Percentiles rank a stretch among this genome's conserved stretches.
Evolutionary conservation across 2,329 filamentous ascomycete genomes (phyloP).

Genomic region (Diaporthe velutina): DNA sequence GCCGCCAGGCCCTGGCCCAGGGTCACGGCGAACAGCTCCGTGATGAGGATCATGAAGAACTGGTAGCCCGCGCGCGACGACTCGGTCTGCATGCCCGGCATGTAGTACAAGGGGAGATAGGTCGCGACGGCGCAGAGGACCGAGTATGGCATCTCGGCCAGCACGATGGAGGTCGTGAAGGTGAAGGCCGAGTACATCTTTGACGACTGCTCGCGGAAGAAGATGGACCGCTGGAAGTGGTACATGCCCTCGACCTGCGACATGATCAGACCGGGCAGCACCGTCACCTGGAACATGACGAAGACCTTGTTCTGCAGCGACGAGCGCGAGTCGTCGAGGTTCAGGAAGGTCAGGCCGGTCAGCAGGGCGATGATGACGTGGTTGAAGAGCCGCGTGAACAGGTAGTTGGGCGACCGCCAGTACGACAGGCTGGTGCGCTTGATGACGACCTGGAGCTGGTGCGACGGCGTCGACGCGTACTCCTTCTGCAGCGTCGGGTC

Average conservation of each 20-base stretch:
- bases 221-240: conserved; percentile 82
- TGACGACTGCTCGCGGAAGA: conserved; percentile 86
- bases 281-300: conserved; percentile 89
- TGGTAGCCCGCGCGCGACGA: conserved; percentile 82
- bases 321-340: conserved; percentile 80
- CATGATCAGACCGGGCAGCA: conserved; percentile 86
- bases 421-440: conserved; percentile 81
- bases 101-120: conserved; percentile 87
- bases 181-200: conserved; percentile 89
- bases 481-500: conserved; percentile 75
- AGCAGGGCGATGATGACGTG: conserved; percentile 84
- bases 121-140: conserved; percentile 84
- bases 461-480: conserved; percentile 83
- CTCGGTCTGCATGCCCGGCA: conserved; percentile 77
- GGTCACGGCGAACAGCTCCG: conserved; percentile 86
- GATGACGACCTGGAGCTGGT: conserved; percentile 83
- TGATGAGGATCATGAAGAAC: conserved; percentile 87
- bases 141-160: conserved; percentile 88
- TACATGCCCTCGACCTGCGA: conserved; percentile 89
- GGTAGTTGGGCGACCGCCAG: conserved; percentile 90
- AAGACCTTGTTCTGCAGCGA: conserved; percentile 90
- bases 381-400: conserved; percentile 89
- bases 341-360: conserved; percentile 83
- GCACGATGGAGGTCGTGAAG: conserved; percentile 82
- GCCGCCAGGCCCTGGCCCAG: conserved; percentile 83